Conservation (phyloP, 495 filamentous ascomycete genomes). For the Podospora pseudopauciseta region DNA sequence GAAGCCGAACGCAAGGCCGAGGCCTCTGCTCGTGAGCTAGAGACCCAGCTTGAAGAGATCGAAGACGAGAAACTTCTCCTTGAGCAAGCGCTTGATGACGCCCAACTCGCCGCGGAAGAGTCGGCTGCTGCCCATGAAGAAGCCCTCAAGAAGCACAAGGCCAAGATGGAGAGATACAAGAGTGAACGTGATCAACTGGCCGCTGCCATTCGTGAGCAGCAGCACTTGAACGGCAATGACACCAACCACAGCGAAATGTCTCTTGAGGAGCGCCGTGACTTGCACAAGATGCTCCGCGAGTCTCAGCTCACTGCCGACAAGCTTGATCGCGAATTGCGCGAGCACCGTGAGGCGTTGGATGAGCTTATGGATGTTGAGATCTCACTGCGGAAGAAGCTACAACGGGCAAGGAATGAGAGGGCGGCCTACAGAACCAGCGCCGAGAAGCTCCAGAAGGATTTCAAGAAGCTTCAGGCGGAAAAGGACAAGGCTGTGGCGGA, state of each 20-base stretch:
- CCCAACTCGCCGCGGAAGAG: conserved; percentile 68
- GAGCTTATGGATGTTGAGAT: conserved; percentile 33
- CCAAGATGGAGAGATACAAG: conserved; percentile 47
- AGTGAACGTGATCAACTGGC: conserved; percentile 36
- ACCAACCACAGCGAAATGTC: conserved; percentile 32
- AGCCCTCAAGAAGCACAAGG: conserved; percentile 54
- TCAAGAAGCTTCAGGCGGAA: conserved; percentile 38
- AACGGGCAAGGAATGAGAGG: conserved; percentile 43
- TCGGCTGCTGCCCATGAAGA: conserved; percentile 81
- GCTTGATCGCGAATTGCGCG: conserved; percentile 42
- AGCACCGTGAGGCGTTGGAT: conserved; percentile 37
- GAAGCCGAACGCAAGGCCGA: conserved; percentile 69
- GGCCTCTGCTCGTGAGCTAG: conserved; percentile 75
- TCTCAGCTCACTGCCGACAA: conserved; percentile 58
- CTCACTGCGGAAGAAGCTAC: conserved; percentile 43
- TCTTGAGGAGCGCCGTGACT: conserved; percentile 50
- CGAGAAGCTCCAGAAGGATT: conserved; percentile 42
- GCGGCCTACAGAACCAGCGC: conserved; percentile 42
- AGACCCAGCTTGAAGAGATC: conserved; percentile 78
- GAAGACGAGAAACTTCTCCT: conserved; percentile 87
- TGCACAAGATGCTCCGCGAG: conserved; percentile 63
- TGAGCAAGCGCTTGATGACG: conserved; percentile 73
- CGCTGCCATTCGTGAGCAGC: conserved; percentile 28
- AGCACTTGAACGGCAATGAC: conserved; percentile 29
- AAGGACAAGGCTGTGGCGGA: conserved; percentile 34